These are phyloP conservation scores for Tolypocladium amazonense DNA, from an alignment of 2,329 filamentous ascomycete species.

Conservation along the genomic window DNA sequence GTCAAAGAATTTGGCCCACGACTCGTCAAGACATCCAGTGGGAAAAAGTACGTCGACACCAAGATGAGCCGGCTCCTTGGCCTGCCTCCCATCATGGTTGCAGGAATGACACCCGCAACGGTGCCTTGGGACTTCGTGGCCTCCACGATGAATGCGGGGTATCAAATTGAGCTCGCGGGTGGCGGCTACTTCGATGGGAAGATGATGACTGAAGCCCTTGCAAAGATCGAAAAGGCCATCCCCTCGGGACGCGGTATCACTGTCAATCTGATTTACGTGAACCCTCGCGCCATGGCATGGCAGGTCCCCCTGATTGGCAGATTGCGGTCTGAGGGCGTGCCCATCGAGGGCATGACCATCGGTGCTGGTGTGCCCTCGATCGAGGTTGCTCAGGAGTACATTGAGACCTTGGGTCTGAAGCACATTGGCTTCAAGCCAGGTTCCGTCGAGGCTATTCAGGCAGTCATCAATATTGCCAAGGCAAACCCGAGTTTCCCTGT, in stretches of 20 bases:
- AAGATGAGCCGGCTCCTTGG: constrained; percentile 88
- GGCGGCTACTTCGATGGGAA: constrained; percentile 81
- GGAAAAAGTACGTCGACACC: constrained; percentile 87
- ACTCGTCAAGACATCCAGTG: constrained; percentile 78
- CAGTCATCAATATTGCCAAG: constrained; percentile 85
- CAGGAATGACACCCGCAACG: constrained; percentile 87
- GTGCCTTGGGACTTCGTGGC: constrained; percentile 88
- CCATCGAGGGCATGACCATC: constrained; percentile 86
- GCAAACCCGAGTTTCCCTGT: constrained; percentile 92
- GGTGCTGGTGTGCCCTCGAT: constrained; percentile 90
- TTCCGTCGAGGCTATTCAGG: constrained; percentile 77
- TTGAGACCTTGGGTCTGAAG: constrained; percentile 83
- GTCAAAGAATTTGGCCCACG: constrained; percentile 94
- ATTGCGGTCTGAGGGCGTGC: constrained; percentile 73
- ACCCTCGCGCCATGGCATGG: constrained; percentile 82
- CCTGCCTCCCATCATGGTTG: constrained; percentile 78
- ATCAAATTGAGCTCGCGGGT: constrained; percentile 82
- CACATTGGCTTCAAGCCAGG: constrained; percentile 94
- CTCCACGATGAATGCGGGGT: constrained; percentile 90
- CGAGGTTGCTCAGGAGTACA: constrained; percentile 88
- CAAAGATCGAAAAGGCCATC: constrained; percentile 75
- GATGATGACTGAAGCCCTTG: constrained; percentile 71
- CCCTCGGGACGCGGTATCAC: constrained; percentile 80
- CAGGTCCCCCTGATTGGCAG: constrained; percentile 78
- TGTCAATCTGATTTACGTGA: constrained; percentile 85